These are phyloP conservation scores for Xylaria polymorpha DNA, from an alignment of 2,329 filamentous ascomycete species.

Conservation along the genomic window DNA sequence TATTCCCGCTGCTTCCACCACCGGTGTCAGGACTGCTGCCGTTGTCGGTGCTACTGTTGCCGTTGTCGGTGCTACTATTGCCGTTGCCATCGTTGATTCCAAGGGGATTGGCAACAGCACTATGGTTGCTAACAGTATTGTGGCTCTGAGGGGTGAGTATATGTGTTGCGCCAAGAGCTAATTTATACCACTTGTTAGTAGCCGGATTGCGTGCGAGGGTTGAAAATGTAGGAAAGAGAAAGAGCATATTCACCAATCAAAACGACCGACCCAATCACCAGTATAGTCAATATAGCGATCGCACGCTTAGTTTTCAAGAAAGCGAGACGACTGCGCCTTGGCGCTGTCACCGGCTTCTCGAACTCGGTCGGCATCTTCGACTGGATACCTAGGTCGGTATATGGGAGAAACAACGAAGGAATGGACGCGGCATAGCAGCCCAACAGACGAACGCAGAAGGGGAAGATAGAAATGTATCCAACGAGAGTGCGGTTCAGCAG, in stretches of 20 bases:
- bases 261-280: conserved; percentile 40
- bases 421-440: conserved; percentile 20
- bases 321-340: conserved; percentile 37
- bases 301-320: conserved; percentile 43
- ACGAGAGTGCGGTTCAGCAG: neutral
- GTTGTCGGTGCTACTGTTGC: neutral
- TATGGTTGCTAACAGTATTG: neutral
- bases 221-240: neutral
- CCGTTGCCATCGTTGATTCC: neutral
- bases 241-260: conserved; percentile 40
- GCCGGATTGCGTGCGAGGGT: neutral
- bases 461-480: neutral
- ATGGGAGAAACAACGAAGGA: neutral
- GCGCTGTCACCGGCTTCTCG: conserved; percentile 28
- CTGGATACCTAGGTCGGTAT: neutral
- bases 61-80: neutral
- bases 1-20: neutral
- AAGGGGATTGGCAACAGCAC: neutral
- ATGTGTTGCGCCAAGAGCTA: conserved; percentile 44
- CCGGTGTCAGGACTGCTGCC: neutral
- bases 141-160: conserved; percentile 33
- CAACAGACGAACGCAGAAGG: neutral
- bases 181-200: conserved; percentile 11
- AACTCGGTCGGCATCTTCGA: conserved; percentile 20
- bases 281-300: conserved; percentile 37